Evolutionary conservation across 805 yeast species (phyloP).

Genomic region (Candida caryicola): DNA sequence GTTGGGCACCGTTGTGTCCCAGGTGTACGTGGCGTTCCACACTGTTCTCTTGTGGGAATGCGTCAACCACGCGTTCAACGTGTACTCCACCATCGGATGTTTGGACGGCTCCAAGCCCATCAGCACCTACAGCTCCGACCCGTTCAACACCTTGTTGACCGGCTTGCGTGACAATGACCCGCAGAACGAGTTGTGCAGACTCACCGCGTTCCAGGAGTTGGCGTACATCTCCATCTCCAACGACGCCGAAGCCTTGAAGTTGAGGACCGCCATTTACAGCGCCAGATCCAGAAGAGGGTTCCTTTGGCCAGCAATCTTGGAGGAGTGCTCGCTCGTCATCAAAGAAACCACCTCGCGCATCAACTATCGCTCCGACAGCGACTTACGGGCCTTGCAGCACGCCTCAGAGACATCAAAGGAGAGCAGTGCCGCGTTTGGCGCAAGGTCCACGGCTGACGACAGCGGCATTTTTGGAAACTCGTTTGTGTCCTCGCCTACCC

Average conservation of each 20-base stretch:
- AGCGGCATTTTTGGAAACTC: constrained; percentile 40
- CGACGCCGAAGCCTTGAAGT: constrained; percentile 33
- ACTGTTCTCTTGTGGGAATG: constrained; percentile 50
- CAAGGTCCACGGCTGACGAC: constrained; percentile 9
- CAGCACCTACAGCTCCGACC: constrained; percentile 56
- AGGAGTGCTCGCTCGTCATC: constrained; percentile 57
- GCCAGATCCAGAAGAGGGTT: constrained; percentile 44
- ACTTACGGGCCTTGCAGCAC: constrained; percentile 26
- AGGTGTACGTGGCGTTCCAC: constrained; percentile 33
- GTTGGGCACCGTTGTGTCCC: constrained; percentile 24
- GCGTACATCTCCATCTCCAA: constrained; percentile 58
- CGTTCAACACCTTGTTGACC: constrained; percentile 58
- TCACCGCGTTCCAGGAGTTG: constrained; percentile 75
- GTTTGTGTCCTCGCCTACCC: constrained; percentile 1
- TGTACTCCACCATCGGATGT: constrained; percentile 71
- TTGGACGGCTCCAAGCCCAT: constrained; percentile 63
- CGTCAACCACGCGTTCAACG: constrained; percentile 55
- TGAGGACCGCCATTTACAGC: constrained; percentile 54
- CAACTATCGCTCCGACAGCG: constrained; percentile 30
- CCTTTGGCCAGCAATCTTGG: constrained; percentile 58
- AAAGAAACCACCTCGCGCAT: constrained; percentile 46
- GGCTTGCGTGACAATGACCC: constrained; percentile 57
- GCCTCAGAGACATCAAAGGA: constrained; percentile 18
- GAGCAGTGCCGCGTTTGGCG: background rate
- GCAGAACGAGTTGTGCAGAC: constrained; percentile 31